Evolutionary conservation across 345 rosid species (phyloP).

Genomic region (Corchorus capsularis): DNA sequence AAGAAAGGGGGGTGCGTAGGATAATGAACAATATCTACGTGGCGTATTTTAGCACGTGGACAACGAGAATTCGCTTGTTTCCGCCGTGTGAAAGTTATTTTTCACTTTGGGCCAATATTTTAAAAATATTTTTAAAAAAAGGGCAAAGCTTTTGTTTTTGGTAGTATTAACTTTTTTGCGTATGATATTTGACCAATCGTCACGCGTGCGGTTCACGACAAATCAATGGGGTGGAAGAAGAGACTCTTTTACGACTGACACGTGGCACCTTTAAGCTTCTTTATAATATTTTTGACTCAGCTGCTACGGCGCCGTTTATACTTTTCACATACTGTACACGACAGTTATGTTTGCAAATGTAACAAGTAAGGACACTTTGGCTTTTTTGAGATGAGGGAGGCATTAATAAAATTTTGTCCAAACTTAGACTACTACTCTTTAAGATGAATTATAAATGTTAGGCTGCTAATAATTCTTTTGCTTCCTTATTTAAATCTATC

Average conservation of each 20-base stretch:
- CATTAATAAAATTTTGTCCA: not conserved
- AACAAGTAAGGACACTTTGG: not conserved
- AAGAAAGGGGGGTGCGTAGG: constrained; percentile 22
- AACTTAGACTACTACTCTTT: not conserved
- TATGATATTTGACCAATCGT: constrained; percentile 54
- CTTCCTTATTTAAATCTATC: not conserved
- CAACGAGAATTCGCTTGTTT: constrained; percentile 31
- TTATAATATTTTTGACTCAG: not conserved
- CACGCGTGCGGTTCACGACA: constrained; percentile 78
- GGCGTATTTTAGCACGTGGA: constrained; percentile 61
- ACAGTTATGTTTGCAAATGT: not conserved
- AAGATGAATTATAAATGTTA: constrained; percentile 4
- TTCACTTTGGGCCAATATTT: too few species aligned
- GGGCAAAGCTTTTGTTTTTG: not conserved
- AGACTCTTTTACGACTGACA: constrained; percentile 22
- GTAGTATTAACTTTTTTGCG: constrained; percentile 30
- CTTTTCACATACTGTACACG: not conserved
- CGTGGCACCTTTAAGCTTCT: constrained; percentile 9
- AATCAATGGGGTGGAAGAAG: constrained; percentile 25
- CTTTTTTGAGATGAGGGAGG: not conserved
- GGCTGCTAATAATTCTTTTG: constrained; percentile 12
- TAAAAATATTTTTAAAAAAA: too few species aligned
- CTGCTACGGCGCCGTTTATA: constrained; percentile 40
- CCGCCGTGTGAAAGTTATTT: constrained; percentile 11
- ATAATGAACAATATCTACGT: constrained; percentile 21